These are phyloP conservation scores for Spiromastix sp. DNA, from an alignment of 2,329 filamentous ascomycete genomes.

Conservation along the genomic window DNA sequence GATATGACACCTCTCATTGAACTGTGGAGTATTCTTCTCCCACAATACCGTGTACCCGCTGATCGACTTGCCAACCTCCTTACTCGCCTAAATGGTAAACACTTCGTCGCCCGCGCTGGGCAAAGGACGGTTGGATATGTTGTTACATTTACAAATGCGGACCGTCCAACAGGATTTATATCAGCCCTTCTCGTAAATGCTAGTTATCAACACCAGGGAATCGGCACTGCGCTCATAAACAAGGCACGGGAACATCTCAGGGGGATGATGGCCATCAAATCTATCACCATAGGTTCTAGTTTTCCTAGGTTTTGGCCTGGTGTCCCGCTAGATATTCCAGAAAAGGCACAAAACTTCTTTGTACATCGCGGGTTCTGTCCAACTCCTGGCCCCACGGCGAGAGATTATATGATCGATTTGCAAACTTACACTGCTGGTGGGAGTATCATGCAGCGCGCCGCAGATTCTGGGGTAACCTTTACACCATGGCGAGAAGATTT, in stretches of 20 bases:
- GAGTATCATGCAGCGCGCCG: constrained; percentile 25
- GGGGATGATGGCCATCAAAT: not conserved
- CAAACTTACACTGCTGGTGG: constrained; percentile 23
- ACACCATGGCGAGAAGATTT: constrained; percentile 8
- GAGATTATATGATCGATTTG: constrained; percentile 34
- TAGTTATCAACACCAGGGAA: constrained; percentile 14
- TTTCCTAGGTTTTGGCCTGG: constrained; percentile 40
- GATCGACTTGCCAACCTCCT: constrained; percentile 7
- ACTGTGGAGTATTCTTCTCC: constrained; percentile 10
- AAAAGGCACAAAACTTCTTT: constrained; percentile 29
- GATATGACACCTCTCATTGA: constrained; percentile 5
- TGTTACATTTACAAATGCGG: constrained; percentile 9
- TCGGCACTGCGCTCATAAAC: constrained; percentile 13
- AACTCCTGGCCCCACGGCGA: constrained; percentile 16
- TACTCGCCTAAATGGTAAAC: constrained; percentile 6
- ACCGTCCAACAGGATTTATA: constrained; percentile 10
- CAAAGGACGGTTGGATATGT: constrained; percentile 8
- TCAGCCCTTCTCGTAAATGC: constrained; percentile 15
- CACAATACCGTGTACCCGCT: constrained; percentile 8
- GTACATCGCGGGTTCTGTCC: constrained; percentile 31
- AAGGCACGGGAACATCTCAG: constrained; percentile 8
- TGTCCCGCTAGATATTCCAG: constrained; percentile 29
- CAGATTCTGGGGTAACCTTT: constrained; percentile 7
- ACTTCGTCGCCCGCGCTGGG: constrained; percentile 6
- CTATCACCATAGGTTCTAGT: constrained; percentile 19